Base-by-base conservation (phyloP, 2,329 filamentous ascomycete species). In the Diaporthe helianthi region DNA sequence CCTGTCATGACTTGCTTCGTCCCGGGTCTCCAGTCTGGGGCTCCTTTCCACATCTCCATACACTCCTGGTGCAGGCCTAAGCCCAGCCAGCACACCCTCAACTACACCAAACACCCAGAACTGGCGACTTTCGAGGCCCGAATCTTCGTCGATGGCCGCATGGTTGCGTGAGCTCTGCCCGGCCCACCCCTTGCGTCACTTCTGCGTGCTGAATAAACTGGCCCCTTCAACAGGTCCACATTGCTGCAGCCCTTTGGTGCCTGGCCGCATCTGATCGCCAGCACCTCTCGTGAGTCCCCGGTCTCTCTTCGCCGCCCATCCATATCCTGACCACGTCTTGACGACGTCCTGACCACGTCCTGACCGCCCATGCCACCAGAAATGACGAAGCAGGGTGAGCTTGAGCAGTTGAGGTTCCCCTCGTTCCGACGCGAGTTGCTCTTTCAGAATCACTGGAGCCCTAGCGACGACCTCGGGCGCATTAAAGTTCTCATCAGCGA, bases 401-500 rank as follows among this genome's bases (percentile, higher is more conserved):
- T 84, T 13, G 85, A 89, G 64, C 78, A 79, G n/a, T 85, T 97
- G 52, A 85, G 82, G 41, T 97, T 97, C 72, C 93, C 93, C 0
- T 74, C 80, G 0, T 97, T 96, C 74, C 89, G 91, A 68, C 84
- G 85, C 65, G 89, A 92, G 73, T 83, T 93, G 29, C 83, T 94
- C 19, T 85, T 87, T 51, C 90, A 93, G 74, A 87, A 82, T 68
- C 86, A 89, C 71, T 96, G 93, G 92, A 89, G 89, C 73, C 85
- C 92, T 0, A 86, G 86, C 7, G 92, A 95, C 70, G 83, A 90
- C 36, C 78, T 91, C 24, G 93, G 93, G 8, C 88, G 93, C 9
- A 91, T 97, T 80, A 93, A 91, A 76, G 79, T 97, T 31, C 79
- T 94, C 66, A 86, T 97, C 69, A 89, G 91, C 58, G 93, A 95